phyloP scores from a whole-genome alignment of 345 rosid genomes.

The Mercurialis annua region DNA sequence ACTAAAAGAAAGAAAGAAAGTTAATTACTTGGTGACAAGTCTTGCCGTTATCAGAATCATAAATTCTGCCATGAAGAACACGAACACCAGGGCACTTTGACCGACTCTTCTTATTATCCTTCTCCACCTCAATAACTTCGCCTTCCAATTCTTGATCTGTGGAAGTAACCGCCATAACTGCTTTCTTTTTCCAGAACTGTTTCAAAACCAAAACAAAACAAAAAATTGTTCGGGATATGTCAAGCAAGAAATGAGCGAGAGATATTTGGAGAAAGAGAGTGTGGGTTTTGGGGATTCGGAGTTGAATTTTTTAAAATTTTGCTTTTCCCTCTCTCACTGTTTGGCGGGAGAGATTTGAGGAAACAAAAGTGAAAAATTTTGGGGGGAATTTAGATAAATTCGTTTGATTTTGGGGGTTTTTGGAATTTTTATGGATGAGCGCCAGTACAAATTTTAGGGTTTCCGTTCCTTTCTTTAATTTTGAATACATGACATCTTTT shows the following conservation, averaged over 20 bases:
- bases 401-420: not conserved
- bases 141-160: conserved; percentile 4
- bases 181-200: not conserved
- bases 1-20: not conserved
- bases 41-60: conserved; percentile 59
- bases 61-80: conserved; percentile 42
- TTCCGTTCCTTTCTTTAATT: not conserved
- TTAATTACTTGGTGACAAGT: conserved; percentile 66
- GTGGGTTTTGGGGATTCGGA: not conserved
- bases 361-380: not conserved
- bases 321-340: not conserved
- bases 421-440: conserved; percentile 13
- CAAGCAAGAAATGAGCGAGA: not conserved
- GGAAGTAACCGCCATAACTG: conserved; percentile 29
- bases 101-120: conserved; percentile 22
- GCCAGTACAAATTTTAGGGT: conserved; percentile 7
- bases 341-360: conserved; percentile 12
- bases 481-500: too few species aligned
- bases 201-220: not conserved
- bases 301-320: not conserved
- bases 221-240: not conserved
- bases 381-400: conserved; percentile 2
- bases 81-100: conserved; percentile 47
- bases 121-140: not conserved
- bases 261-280: not conserved